Percentiles rank a stretch among this genome's conserved stretches.
Conservation (phyloP, 257 asterid genomes). For the Plectranthus barbatus region DNA sequence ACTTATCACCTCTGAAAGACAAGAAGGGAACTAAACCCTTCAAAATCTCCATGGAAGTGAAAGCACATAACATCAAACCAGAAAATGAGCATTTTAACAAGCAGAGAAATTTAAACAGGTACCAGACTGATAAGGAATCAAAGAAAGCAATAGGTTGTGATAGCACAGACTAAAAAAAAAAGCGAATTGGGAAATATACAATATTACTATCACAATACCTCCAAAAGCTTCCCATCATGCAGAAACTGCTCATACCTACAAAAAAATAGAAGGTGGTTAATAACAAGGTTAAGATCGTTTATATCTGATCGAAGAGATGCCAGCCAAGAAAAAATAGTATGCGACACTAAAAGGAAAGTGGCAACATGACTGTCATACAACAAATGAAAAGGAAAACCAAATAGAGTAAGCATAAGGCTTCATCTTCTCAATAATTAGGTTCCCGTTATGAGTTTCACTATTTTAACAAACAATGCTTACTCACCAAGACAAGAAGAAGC, state of each 20-base stretch:
- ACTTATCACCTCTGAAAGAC: not conserved
- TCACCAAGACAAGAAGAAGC: not conserved
- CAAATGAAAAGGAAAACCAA: not conserved
- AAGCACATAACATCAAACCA: not conserved
- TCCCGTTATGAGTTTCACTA: not conserved
- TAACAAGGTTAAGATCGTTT: not conserved
- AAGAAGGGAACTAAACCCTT: not conserved
- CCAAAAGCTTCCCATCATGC: conserved; percentile 83
- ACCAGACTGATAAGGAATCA: not conserved
- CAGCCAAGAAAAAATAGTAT: not conserved
- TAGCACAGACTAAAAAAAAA: not conserved
- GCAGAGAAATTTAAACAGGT: not conserved
- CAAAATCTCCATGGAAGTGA: conserved; percentile 3
- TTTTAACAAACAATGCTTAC: not conserved
- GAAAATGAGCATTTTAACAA: not conserved
- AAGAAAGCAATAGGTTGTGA: conserved; percentile 3
- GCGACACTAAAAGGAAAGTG: conserved; percentile 4
- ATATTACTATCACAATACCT: conserved; percentile 35
- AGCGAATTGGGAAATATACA: not conserved
- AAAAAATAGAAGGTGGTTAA: not conserved
- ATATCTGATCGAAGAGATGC: not conserved
- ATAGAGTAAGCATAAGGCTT: not conserved
- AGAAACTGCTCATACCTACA: conserved; percentile 76
- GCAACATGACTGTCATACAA: conserved; percentile 3
- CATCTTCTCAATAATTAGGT: conserved; percentile 1